phyloP scores from a whole-genome alignment of 495 filamentous ascomycete species.

The Ramalina intermedia region DNA sequence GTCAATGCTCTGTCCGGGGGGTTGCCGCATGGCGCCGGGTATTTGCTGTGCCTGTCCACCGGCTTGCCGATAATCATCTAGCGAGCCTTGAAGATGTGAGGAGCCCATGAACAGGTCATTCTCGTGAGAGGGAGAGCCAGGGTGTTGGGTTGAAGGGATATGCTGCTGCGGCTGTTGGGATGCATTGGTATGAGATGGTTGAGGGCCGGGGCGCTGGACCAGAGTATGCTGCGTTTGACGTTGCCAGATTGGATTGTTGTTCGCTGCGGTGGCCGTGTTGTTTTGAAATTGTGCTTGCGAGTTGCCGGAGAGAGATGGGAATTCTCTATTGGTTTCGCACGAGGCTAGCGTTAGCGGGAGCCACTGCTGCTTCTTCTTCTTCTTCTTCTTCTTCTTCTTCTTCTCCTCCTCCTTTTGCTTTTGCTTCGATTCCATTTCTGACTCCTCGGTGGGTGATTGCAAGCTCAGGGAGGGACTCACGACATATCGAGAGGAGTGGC shows the following conservation, averaged over 20 bases:
- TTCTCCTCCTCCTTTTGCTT: not conserved
- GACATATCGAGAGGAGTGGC: constrained; percentile 61
- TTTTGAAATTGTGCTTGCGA: constrained; percentile 51
- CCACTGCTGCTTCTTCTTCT: not conserved
- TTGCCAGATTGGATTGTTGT: constrained; percentile 53
- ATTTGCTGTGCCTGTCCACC: constrained; percentile 31
- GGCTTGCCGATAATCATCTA: constrained; percentile 44
- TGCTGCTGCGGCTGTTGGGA: constrained; percentile 37
- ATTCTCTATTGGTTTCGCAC: constrained; percentile 45
- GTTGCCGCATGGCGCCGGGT: constrained; percentile 40
- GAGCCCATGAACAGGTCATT: constrained; percentile 32
- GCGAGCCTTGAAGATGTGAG: constrained; percentile 37
- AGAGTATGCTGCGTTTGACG: constrained; percentile 46
- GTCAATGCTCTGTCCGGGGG: constrained; percentile 55
- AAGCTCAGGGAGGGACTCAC: constrained; percentile 39
- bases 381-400: not conserved
- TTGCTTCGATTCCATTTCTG: not conserved
- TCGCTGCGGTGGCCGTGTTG: constrained; percentile 1
- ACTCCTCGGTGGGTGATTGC: not conserved
- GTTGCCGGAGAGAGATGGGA: constrained; percentile 64
- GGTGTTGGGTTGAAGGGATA: constrained; percentile 33
- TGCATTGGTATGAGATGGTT: constrained; percentile 38
- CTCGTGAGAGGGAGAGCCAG: constrained; percentile 40
- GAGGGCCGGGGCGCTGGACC: constrained; percentile 41
- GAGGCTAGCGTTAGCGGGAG: not conserved